Evolutionary conservation across 2,329 filamentous ascomycete genomes (phyloP), one percentile per base, ranked within the genome.

Genomic region (Hypoxylon sp.): DNA sequence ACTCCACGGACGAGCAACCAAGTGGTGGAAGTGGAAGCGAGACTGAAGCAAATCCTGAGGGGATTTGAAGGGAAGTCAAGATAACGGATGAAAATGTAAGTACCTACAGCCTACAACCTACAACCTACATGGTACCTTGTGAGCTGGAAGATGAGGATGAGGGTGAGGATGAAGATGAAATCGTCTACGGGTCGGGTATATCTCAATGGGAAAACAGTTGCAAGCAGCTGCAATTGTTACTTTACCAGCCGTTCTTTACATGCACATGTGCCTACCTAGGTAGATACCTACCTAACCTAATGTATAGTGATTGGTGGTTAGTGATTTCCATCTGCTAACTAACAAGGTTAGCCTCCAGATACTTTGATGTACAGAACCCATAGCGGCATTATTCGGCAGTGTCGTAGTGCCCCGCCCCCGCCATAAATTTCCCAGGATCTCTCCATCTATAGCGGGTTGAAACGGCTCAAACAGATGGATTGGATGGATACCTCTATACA

Each of bases 361-460:
- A n/a, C n/a, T n/a, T n/a, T n/a, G n/a, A n/a, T n/a, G n/a, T n/a
- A n/a, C n/a, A n/a, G n/a, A n/a, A n/a, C n/a, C n/a, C n/a, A 13
- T n/a, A 36, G 4, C 41, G n/a, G 21, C n/a, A 14, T 41, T 43
- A 32, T 36, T 51, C 34, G 46, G 25, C 25, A 43, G n/a, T 49
- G 7, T 46, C 4, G n/a, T 43, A 56, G 3, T 71, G 48, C 70
- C 72, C 72, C 72, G 58, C 72, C 70, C 70, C 70, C 69, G 49
- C 70, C 60, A 49, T 19, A 34, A 9, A 9, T 48, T n/a, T 38
- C 45, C 43, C 28, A 9, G 28, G 28, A 30, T 30, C 5, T 9
- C 21, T 25, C 6, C 46, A 45, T 2, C 5, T 23, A 17, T 50
- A 57, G 43, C 63, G 73, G 73, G 63, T 73, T 63, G 51, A 68